phyloP scores from a whole-genome alignment of 371 early-diverging fungal species.

The Mortierella sp. region DNA sequence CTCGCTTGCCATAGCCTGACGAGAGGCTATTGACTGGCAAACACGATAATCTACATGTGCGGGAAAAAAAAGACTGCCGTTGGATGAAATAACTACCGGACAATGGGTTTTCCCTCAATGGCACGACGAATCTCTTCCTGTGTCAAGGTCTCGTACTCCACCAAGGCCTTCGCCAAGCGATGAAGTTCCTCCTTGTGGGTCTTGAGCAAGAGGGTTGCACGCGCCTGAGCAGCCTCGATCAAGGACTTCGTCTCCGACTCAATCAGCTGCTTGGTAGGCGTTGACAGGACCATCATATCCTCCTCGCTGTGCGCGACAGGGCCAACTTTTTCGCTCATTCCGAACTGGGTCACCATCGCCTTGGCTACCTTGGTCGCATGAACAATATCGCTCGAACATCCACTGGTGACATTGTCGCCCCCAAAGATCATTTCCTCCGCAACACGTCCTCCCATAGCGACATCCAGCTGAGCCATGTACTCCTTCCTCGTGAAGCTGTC shows the following conservation, averaged over 20 bases:
- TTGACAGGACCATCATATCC: conserved; percentile 77
- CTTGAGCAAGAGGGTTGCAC: conserved; percentile 81
- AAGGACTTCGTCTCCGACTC: conserved; percentile 88
- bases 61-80: background rate
- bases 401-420: conserved; percentile 93
- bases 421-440: conserved; percentile 98
- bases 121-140: conserved; percentile 88
- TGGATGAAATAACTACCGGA: conserved; percentile 34
- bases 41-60: conserved; percentile 7
- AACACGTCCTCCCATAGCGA: conserved; percentile 97
- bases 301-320: conserved; percentile 70
- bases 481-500: conserved; percentile 87
- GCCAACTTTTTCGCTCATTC: conserved; percentile 92
- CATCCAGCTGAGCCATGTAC: conserved; percentile 92
- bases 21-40: background rate
- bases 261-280: conserved; percentile 82
- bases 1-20: background rate
- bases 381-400: conserved; percentile 92
- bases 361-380: conserved; percentile 94
- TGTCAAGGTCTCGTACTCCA: conserved; percentile 94
- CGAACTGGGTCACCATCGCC: conserved; percentile 92
- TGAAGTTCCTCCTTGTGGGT: conserved; percentile 89
- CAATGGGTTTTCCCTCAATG: conserved; percentile 78
- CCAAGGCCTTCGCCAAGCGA: conserved; percentile 90
- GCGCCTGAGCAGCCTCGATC: conserved; percentile 73